Percentiles rank a stretch among this genome's conserved stretches.
phyloP scores from a whole-genome alignment of 2,329 filamentous ascomycete species.

The Cryphonectria carpinicola region DNA sequence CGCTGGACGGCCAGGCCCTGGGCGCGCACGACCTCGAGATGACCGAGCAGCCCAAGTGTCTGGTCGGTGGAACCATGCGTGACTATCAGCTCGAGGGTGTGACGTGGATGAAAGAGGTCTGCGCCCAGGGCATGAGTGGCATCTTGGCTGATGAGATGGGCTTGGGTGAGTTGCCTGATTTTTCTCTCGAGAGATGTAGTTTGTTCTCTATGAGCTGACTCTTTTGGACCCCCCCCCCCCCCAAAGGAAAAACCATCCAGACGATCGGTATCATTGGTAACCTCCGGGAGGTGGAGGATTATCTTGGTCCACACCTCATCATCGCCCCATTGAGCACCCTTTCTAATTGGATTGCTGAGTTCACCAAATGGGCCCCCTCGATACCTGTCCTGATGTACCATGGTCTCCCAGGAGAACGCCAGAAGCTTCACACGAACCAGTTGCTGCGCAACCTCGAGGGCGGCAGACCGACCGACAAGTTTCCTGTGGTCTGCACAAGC shows the following conservation, averaged over 20 bases:
- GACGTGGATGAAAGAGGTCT: slow-evolving; percentile 91
- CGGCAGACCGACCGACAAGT: slow-evolving; percentile 64
- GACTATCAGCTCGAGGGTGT: slow-evolving; percentile 93
- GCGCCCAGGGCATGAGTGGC: slow-evolving; percentile 81
- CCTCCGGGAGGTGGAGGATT: slow-evolving; percentile 81
- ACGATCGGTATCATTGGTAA: slow-evolving; percentile 87
- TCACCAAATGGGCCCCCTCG: slow-evolving; percentile 83
- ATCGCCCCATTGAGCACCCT: slow-evolving; percentile 89
- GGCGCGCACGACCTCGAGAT: slow-evolving; percentile 73
- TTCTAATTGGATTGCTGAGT: slow-evolving; percentile 95
- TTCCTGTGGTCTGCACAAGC: slow-evolving; percentile 90
- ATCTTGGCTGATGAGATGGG: slow-evolving; percentile 96
- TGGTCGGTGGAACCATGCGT: slow-evolving; percentile 88
- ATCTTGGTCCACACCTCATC: slow-evolving; percentile 85
- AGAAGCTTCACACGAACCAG: slow-evolving; percentile 70
- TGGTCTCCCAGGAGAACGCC: slow-evolving; percentile 78
- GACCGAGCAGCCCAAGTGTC: slow-evolving; percentile 78
- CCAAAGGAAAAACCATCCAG: slow-evolving; percentile 82
- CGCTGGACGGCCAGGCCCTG: slow-evolving; percentile 61
- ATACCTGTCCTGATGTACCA: slow-evolving; percentile 93
- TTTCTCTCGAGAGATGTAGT: background rate
- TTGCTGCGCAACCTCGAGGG: slow-evolving; percentile 71
- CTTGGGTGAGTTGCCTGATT: slow-evolving; percentile 54
- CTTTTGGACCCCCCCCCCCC: too few relatives aligned
- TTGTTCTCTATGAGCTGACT: slow-evolving; percentile 22